Evolutionary conservation across 2,329 filamentous ascomycete genomes (phyloP), one percentile per base, ranked within the genome.

Genomic region (Fusarium palustre): DNA sequence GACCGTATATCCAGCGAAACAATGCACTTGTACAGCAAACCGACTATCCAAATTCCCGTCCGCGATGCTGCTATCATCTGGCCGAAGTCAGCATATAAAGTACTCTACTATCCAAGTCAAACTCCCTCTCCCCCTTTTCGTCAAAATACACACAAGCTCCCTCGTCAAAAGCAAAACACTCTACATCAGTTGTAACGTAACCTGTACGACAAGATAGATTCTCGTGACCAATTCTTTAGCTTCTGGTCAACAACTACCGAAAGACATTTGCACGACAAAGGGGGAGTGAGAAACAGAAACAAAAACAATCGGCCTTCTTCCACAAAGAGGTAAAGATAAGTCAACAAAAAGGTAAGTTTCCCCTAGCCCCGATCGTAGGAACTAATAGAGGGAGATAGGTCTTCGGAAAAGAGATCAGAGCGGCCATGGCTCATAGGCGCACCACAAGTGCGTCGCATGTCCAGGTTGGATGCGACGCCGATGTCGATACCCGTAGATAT

Each of bases 141-240:
- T 7, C 7, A 38, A 48, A 42, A 43, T 36, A 47, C 42, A 58
- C 53, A 63, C n/a, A 69, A 54, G 52, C 57, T 62, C 43, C 55
- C 55, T 43, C 54, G 42, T 42, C 47, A 42, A 30, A 48, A 47
- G 22, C 33, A 58, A 54, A 45, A 22, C 33, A 39, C 24, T 50
- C 13, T 28, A 43, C 38, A 46, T 22, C 28, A 25, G 24, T 50
- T 43, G 66, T 67, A 69, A 70, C 58, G 67, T 69, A 69, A 68
- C 67, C 58, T 69, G 67, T 70, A 58, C 54, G 62, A 69, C 67
- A 33, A 48, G 50, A 67, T 69, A 70, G 49, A 43, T 60, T 69
- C 67, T 70, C 66, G 67, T 69, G 66, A 69, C 64, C 66, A 64
- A 50, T 34, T 56, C 24, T 42, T 39, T 50, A 30, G 45, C 45